phyloP scores from a whole-genome alignment of 805 yeast species.

The Naumovozyma baii region DNA sequence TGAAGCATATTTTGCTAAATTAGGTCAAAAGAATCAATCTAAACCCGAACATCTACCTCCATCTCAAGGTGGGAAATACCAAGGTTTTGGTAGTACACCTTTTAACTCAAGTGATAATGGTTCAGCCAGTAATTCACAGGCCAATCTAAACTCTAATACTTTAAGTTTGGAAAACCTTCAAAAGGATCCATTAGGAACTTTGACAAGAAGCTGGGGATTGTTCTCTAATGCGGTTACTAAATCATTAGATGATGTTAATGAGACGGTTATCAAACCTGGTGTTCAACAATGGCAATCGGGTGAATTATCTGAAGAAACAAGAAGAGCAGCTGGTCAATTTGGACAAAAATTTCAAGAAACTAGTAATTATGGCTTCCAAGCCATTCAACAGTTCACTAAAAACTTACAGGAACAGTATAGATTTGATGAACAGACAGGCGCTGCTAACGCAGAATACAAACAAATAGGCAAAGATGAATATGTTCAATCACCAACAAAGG shows the following conservation, averaged over 20 bases:
- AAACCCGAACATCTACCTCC: conserved; percentile 81
- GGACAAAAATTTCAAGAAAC: conserved; percentile 91
- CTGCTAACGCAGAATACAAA: conserved; percentile 39
- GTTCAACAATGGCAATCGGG: conserved; percentile 61
- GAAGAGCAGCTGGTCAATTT: conserved; percentile 90
- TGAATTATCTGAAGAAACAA: conserved; percentile 74
- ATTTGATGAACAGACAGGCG: conserved; percentile 15
- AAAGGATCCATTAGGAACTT: conserved; percentile 81
- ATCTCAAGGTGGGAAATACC: conserved; percentile 86
- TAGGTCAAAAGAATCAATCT: conserved; percentile 62
- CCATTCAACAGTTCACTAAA: conserved; percentile 49
- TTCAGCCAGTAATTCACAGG: background rate
- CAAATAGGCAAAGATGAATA: conserved; percentile 46
- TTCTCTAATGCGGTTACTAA: conserved; percentile 79
- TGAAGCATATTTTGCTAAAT: conserved; percentile 71
- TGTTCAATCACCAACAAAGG: conserved; percentile 41
- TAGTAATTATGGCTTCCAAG: conserved; percentile 62
- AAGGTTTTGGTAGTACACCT: conserved; percentile 84
- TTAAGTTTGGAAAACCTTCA: conserved; percentile 63
- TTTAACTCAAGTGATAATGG: conserved; percentile 12
- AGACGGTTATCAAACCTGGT: conserved; percentile 85
- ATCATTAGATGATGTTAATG: conserved; percentile 78
- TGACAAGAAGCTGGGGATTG: conserved; percentile 88
- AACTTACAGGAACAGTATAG: conserved; percentile 30
- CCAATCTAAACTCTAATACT: conserved; percentile 23